These are phyloP conservation scores for Choiromyces venosus DNA, from an alignment of 495 filamentous ascomycete species.

Conservation along the genomic window DNA sequence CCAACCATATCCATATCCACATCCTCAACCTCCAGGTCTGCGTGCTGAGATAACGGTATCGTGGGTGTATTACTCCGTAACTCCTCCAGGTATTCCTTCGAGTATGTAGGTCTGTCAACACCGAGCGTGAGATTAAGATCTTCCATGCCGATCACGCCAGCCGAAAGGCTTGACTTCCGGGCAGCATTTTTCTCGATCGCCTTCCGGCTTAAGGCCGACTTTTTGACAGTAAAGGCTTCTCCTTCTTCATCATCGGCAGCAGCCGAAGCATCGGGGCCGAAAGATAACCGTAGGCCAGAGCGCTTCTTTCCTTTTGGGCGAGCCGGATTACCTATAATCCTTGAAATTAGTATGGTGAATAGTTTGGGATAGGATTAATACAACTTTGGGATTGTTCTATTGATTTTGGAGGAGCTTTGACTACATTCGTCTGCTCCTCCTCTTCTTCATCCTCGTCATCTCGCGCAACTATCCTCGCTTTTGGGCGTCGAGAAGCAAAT, in stretches of 20 bases:
- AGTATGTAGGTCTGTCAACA: constrained; percentile 77
- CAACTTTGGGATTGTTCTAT: background rate
- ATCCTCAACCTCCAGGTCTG: constrained; percentile 42
- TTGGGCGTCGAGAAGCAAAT: constrained; percentile 32
- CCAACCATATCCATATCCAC: constrained; percentile 31
- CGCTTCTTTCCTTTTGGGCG: constrained; percentile 54
- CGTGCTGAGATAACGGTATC: constrained; percentile 48
- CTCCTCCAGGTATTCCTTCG: constrained; percentile 76
- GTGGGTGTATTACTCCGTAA: constrained; percentile 73
- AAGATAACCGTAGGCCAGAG: constrained; percentile 65
- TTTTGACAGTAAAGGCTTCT: constrained; percentile 63
- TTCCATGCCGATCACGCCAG: constrained; percentile 29
- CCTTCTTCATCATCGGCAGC: constrained; percentile 53
- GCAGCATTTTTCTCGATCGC: constrained; percentile 67
- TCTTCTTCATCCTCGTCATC: constrained; percentile 45
- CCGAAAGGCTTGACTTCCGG: constrained; percentile 47
- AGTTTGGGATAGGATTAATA: constrained; percentile 17
- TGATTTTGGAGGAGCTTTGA: constrained; percentile 30
- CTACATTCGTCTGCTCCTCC: constrained; percentile 44
- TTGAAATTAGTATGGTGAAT: background rate
- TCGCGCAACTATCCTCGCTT: constrained; percentile 38
- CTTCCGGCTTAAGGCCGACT: constrained; percentile 61
- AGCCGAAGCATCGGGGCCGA: constrained; percentile 58
- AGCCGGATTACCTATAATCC: constrained; percentile 10
- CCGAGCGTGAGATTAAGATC: constrained; percentile 41